Evolutionary conservation across 1,284 basidiomycete genomes (phyloP), one percentile per base, ranked within the genome.

Genomic region (Amylostereum areolatum): DNA sequence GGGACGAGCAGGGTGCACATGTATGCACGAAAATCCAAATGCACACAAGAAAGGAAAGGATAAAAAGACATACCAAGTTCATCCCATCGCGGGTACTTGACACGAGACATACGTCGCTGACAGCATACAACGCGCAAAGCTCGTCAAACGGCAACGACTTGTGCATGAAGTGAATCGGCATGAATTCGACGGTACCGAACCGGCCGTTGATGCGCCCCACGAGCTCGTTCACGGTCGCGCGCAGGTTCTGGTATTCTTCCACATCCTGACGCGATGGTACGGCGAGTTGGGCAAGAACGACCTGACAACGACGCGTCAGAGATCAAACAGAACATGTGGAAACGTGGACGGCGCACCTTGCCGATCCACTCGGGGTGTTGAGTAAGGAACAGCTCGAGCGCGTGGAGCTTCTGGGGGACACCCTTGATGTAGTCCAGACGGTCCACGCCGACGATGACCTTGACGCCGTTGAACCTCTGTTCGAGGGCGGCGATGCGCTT

Each of bases 321-420:
- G n/a, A 8, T 8, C 33, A 35, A 8, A 35, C 33, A 35, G 45
- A 10, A 36, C 11, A 46, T 9, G 11, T 12, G 9, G 34, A 11
- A 32, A 47, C 29, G 11, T 28, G 28, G 31, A 53, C 18, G 3
- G 44, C 69, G 50, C 47, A 83, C 87, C 77, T 97, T 99, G 58
- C 97, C 97, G 55, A 99, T 93, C 95, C 95, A 99, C 67, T 99
- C 96, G 1, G 97, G 97, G 66, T 99, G 95, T 57, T 98, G 94
- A 18, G 89, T 85, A 37, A 99, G 77, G 80, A 99, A 99, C 37
- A 96, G 83, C 66, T 99, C 97, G 50, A 99, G 78, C 0, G 92
- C 96, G 65, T 98, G 94, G 48, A 99, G 73, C 68, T 99, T 99
- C 67, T 99, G 96, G 2, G 96, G 96, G 29, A 99, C 93, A 62